Conservation (phyloP, 176 grass and related monocot species). For the Aechmea fasciata region DNA sequence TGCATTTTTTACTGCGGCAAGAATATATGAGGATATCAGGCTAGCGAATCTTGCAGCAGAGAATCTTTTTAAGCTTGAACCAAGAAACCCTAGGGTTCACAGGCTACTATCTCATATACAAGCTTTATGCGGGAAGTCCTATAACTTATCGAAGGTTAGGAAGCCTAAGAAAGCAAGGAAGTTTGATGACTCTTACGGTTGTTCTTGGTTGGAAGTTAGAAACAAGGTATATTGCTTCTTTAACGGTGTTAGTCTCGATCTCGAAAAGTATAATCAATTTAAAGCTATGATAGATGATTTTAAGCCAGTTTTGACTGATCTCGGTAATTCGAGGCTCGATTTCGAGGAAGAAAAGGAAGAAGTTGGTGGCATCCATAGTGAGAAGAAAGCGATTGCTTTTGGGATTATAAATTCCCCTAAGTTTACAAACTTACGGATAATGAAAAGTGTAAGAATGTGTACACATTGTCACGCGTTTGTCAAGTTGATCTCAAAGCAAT, state of each 20-base stretch:
- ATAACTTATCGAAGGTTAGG: conserved; percentile 25
- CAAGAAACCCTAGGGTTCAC: conserved; percentile 31
- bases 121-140: conserved; percentile 28
- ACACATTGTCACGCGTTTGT: conserved; percentile 38
- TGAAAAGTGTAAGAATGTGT: conserved; percentile 52
- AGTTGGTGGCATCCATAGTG: conserved; percentile 35
- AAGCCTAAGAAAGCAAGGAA: conserved; percentile 25
- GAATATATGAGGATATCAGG: conserved; percentile 40
- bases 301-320: conserved; percentile 21
- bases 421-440: conserved; percentile 41
- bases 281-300: conserved; percentile 22
- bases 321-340: conserved; percentile 18
- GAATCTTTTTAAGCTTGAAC: conserved; percentile 38
- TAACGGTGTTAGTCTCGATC: conserved; percentile 22
- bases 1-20: conserved; percentile 46
- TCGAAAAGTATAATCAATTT: conserved; percentile 5
- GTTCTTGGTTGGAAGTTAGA: conserved; percentile 39
- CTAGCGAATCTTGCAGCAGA: conserved; percentile 37
- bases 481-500: conserved; percentile 51
- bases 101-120: conserved; percentile 33
- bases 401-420: conserved; percentile 36
- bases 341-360: conserved; percentile 44
- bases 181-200: conserved; percentile 25
- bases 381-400: conserved; percentile 57
- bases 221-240: conserved; percentile 47